Conservation (phyloP, 331 rosid species). For the Phaseolus coccineus region DNA sequence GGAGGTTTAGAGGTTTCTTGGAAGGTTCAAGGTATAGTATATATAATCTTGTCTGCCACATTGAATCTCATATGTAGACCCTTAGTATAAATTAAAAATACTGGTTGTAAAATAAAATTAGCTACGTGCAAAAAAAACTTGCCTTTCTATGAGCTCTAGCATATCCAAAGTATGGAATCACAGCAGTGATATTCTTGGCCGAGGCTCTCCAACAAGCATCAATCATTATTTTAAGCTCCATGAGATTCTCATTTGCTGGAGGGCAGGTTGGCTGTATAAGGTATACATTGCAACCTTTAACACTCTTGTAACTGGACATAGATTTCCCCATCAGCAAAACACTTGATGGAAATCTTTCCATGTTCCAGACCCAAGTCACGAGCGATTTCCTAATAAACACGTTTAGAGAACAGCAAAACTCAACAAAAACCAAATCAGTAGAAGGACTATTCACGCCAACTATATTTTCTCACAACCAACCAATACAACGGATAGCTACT, state of each 20-base stretch:
- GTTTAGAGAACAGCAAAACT: slow-evolving; percentile 39
- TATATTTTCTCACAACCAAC: neutral
- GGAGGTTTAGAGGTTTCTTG: no score
- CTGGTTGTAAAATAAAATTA: neutral
- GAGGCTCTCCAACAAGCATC: slow-evolving; percentile 99
- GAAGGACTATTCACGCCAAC: neutral
- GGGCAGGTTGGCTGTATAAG: slow-evolving; percentile 92
- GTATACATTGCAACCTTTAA: slow-evolving; percentile 90
- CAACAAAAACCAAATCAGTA: slow-evolving; percentile 10
- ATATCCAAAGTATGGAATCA: slow-evolving; percentile 98
- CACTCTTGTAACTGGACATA: slow-evolving; percentile 96
- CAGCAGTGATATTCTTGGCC: slow-evolving; percentile 89
- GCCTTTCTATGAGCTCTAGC: slow-evolving; percentile 99
- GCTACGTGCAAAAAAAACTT: slow-evolving; percentile 32
- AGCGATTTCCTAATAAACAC: slow-evolving; percentile 74
- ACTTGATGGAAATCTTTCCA: slow-evolving; percentile 77
- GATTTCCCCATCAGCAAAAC: slow-evolving; percentile 96
- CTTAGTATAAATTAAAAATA: neutral
- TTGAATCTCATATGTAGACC: neutral
- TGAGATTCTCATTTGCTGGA: slow-evolving; percentile 95
- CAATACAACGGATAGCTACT: neutral
- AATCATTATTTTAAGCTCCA: slow-evolving; percentile 90
- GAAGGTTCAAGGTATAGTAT: no score
- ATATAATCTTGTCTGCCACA: slow-evolving; percentile 2
- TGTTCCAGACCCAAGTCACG: slow-evolving; percentile 92